A percentile compares a stretch with the other conserved stretches of the same genome.
Evolutionary conservation across 2,329 filamentous ascomycete species (phyloP).

Genomic region (Pseudocercospora fuligena): DNA sequence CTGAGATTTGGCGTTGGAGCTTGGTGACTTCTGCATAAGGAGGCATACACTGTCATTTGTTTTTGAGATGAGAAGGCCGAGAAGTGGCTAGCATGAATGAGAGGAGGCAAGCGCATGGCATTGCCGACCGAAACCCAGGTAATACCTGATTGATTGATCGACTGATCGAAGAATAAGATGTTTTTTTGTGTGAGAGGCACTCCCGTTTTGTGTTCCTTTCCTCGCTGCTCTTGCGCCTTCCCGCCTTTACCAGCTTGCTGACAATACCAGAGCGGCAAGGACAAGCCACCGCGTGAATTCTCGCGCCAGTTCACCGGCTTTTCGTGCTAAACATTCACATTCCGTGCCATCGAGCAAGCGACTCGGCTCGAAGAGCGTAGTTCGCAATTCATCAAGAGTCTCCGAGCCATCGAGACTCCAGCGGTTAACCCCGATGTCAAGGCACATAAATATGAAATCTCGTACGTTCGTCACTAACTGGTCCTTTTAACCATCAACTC

Average conservation of each 20-base stretch:
- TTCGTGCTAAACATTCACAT: too few relatives aligned
- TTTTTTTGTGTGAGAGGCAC: background rate
- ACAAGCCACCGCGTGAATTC: background rate
- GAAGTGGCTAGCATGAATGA: background rate
- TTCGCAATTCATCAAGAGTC: too few relatives aligned
- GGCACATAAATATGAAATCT: too few relatives aligned
- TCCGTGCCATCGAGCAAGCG: too few relatives aligned
- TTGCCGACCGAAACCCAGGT: background rate
- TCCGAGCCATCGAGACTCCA: too few relatives aligned
- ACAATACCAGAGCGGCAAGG: too few relatives aligned
- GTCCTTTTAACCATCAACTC: too few relatives aligned
- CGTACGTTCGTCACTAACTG: too few relatives aligned
- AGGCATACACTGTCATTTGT: background rate
- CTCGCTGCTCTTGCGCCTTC: background rate
- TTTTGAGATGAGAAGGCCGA: background rate
- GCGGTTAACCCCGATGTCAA: too few relatives aligned
- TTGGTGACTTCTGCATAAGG: background rate
- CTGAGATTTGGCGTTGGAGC: background rate
- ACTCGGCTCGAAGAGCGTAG: too few relatives aligned
- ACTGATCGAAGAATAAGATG: slow-evolving; percentile 4
- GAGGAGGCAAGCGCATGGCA: background rate
- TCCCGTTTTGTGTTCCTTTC: background rate
- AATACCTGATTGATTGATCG: background rate
- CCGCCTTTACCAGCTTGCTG: background rate
- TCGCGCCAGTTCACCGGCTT: background rate